Conservation (phyloP, 1,139 yeast genomes). For the Geotrichum histeridarum region DNA sequence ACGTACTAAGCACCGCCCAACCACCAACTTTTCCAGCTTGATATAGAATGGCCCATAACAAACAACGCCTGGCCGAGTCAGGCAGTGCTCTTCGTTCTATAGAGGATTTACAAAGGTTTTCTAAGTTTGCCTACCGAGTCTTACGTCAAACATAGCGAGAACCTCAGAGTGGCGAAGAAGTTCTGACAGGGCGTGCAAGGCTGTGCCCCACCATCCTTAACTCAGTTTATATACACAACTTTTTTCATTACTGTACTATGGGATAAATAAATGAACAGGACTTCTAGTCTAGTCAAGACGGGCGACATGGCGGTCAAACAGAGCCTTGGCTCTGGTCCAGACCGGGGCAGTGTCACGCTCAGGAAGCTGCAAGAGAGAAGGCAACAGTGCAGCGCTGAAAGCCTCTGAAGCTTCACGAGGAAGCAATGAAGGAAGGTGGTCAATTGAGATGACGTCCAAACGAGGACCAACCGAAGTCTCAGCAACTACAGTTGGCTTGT, state of each 20-base stretch:
- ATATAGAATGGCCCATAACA: too few species aligned
- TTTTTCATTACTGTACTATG: too few species aligned
- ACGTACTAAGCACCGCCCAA: not conserved
- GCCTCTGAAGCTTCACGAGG: constrained; percentile 97
- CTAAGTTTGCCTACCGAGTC: too few species aligned
- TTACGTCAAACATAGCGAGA: too few species aligned
- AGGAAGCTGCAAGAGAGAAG: constrained; percentile 79
- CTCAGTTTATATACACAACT: too few species aligned
- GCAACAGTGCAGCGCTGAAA: constrained; percentile 78
- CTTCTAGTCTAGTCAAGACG: constrained; percentile 25
- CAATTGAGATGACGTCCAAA: constrained; percentile 89
- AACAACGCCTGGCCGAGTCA: too few species aligned
- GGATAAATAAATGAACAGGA: not conserved
- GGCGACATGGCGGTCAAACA: constrained; percentile 73
- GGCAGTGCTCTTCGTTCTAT: too few species aligned
- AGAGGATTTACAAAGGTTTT: too few species aligned
- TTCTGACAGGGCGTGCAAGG: too few species aligned
- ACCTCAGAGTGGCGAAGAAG: too few species aligned
- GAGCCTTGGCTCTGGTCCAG: constrained; percentile 81
- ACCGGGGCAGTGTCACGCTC: constrained; percentile 77
- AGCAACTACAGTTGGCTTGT: constrained; percentile 82
- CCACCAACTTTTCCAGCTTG: not conserved
- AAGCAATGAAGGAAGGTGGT: constrained; percentile 88
- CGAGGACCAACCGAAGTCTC: constrained; percentile 66
- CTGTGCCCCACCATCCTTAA: too few species aligned